Percentiles rank a stretch among this genome's conserved stretches.
These are phyloP conservation scores for Rachicladosporium sp. DNA, from an alignment of 2,329 filamentous ascomycete genomes.

Conservation along the genomic window DNA sequence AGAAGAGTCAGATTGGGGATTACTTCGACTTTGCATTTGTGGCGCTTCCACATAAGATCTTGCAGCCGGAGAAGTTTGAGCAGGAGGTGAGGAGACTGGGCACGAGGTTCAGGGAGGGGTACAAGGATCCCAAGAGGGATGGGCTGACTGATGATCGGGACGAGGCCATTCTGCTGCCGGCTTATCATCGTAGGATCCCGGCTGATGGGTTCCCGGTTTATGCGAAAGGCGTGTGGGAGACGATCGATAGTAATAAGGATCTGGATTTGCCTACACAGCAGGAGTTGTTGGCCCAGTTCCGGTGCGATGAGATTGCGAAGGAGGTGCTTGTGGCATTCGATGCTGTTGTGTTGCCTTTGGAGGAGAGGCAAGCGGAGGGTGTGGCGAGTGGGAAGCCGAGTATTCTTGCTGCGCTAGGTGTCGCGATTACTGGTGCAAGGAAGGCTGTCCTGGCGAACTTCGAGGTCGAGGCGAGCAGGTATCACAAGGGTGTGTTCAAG, in stretches of 20 bases:
- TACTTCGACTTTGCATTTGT: slow-evolving; percentile 99
- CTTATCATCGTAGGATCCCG: slow-evolving; percentile 91
- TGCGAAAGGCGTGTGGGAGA: slow-evolving; percentile 89
- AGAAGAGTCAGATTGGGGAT: slow-evolving; percentile 81
- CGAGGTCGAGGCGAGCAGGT: slow-evolving; percentile 78
- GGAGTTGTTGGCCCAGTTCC: slow-evolving; percentile 89
- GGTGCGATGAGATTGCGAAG: slow-evolving; percentile 89
- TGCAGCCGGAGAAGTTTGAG: slow-evolving; percentile 85
- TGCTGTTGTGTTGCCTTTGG: slow-evolving; percentile 64
- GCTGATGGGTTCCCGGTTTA: slow-evolving; percentile 95
- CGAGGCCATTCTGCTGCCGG: slow-evolving; percentile 74
- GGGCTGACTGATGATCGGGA: slow-evolving; percentile 57
- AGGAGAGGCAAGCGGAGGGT: slow-evolving; percentile 71
- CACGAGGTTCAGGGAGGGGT: slow-evolving; percentile 69
- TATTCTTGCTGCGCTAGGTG: slow-evolving; percentile 64
- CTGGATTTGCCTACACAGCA: slow-evolving; percentile 93
- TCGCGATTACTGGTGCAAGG: slow-evolving; percentile 59
- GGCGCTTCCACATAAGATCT: slow-evolving; percentile 88
- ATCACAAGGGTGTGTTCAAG: slow-evolving; percentile 90
- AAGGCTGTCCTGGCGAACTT: slow-evolving; percentile 69
- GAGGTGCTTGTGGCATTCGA: slow-evolving; percentile 82
- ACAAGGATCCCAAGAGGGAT: slow-evolving; percentile 53
- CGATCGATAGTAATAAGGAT: slow-evolving; percentile 98
- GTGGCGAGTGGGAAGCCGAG: slow-evolving; percentile 58
- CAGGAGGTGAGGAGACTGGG: slow-evolving; percentile 69